A percentile compares a stretch with the other conserved stretches of the same genome.
Evolutionary conservation across 345 rosid species (phyloP).

Genomic region (Cardiospermum halicacabum): DNA sequence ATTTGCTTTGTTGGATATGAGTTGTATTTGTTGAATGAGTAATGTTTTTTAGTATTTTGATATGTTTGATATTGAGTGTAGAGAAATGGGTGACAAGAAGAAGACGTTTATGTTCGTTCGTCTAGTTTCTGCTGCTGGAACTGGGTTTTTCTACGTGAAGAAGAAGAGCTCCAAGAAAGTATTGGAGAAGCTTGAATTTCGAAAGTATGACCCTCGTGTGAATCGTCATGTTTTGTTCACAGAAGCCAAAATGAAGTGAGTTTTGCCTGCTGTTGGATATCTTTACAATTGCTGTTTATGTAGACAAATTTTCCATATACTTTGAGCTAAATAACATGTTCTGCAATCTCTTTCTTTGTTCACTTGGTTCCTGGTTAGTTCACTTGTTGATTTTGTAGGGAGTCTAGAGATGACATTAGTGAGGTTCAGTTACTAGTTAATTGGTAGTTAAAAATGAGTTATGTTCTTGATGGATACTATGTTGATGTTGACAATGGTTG

Average conservation of each 20-base stretch:
- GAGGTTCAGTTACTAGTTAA: too few species aligned
- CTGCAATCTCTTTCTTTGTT: conserved; percentile 1
- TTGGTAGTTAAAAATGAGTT: too few species aligned
- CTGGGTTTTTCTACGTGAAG: conserved; percentile 95
- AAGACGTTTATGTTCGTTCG: conserved; percentile 86
- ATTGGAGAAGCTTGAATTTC: conserved; percentile 84
- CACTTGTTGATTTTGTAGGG: too few species aligned
- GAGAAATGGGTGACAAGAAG: conserved; percentile 80
- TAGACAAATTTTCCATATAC: neutral
- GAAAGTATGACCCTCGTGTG: conserved; percentile 90
- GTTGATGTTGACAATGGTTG: too few species aligned
- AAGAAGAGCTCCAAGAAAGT: conserved; percentile 77
- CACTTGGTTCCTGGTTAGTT: neutral
- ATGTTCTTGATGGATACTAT: too few species aligned
- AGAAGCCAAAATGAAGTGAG: conserved; percentile 89
- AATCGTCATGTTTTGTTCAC: conserved; percentile 91
- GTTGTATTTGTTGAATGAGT: neutral
- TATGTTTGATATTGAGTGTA: neutral
- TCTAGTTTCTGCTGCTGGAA: conserved; percentile 93
- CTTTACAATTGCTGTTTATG: neutral
- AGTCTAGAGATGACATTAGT: too few species aligned
- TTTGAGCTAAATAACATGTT: conserved; percentile 4
- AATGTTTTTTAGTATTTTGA: conserved; percentile 4
- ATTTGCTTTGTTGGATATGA: neutral
- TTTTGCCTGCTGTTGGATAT: neutral